Evolutionary conservation across 1,284 basidiomycete genomes (phyloP).

Genomic region (Fomitiporia mediterranea): DNA sequence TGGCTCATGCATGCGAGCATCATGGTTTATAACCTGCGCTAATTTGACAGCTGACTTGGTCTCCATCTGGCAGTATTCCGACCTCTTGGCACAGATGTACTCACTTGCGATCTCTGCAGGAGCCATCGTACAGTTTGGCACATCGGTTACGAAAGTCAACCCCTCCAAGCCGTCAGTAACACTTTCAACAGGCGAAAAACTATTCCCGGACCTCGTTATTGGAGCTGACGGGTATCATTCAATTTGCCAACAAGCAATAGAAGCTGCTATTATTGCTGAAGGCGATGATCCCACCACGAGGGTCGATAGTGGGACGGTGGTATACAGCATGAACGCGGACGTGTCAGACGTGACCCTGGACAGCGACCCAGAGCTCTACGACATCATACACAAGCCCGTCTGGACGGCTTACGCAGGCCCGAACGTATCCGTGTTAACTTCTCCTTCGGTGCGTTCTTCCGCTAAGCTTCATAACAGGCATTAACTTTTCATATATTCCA

Average conservation of each 20-base stretch:
- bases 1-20: slow-evolving; percentile 21
- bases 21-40: not conserved
- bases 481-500: slow-evolving; percentile 10
- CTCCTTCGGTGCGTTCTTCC: slow-evolving; percentile 12
- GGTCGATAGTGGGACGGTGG: slow-evolving; percentile 17
- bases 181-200: slow-evolving; percentile 41
- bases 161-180: slow-evolving; percentile 31
- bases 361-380: slow-evolving; percentile 17
- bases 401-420: slow-evolving; percentile 19
- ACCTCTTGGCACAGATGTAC: slow-evolving; percentile 42
- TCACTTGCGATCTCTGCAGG: slow-evolving; percentile 42
- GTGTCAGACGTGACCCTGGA: slow-evolving; percentile 15
- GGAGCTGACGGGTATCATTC: slow-evolving; percentile 56
- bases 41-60: slow-evolving; percentile 12
- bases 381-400: slow-evolving; percentile 11
- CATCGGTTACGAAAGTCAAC: slow-evolving; percentile 35
- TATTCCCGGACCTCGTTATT: slow-evolving; percentile 54
- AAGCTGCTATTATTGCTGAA: slow-evolving; percentile 21
- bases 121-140: slow-evolving; percentile 38
- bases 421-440: slow-evolving; percentile 16
- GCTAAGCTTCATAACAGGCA: not conserved
- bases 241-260: slow-evolving; percentile 31
- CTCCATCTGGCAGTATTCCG: slow-evolving; percentile 36
- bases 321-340: slow-evolving; percentile 19
- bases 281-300: slow-evolving; percentile 6